Evolutionary conservation across 2,329 filamentous ascomycete species (phyloP), one percentile per base, ranked within the genome.

Genomic region (Aspergillus udagawae): DNA sequence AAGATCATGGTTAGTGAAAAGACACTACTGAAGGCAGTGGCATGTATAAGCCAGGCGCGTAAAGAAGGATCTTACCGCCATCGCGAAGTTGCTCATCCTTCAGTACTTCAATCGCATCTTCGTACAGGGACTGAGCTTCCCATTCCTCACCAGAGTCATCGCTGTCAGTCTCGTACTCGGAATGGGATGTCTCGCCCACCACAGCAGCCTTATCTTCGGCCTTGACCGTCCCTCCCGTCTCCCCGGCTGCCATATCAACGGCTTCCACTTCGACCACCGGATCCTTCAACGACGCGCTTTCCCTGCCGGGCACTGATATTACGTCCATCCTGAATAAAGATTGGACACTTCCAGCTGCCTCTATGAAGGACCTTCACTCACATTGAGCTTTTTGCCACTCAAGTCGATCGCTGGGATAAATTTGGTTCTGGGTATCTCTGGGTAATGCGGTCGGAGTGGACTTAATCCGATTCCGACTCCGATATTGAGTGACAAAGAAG

Each of bases 51-150:
- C 60, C 42, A 57, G 48, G 48, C 51, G 57, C 54, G 54, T 51
- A 35, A 44, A 45, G 38, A 38, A 47, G 48, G 48, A 74, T 82
- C 82, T 77, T 67, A 80, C 77, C 55, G 72, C 77, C 60, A 56
- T 73, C 71, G 25, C 68, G 72, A n/a, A 79, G 76, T 65, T 78
- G 71, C 35, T 83, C 80, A 57, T 85, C 80, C 48, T 77, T 76
- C 60, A 87, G 69, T 56, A 84, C 80, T 55, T 86, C 82, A 53
- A 89, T 76, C 35, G 81, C 78, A 65, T 88, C 86, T 60, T 85
- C 84, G 60, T 85, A 86, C 2, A 88, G 73, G 27, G 85, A 88
- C 62, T 87, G 82, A 5, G 81, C 82, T 64, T 87, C 86, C 85
- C 84, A 87, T 12, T 80, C 67, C 32, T 75, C 74, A 41, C 59